phyloP scores from a whole-genome alignment of 805 yeast species.

The Kluyveromyces lactis region DNA sequence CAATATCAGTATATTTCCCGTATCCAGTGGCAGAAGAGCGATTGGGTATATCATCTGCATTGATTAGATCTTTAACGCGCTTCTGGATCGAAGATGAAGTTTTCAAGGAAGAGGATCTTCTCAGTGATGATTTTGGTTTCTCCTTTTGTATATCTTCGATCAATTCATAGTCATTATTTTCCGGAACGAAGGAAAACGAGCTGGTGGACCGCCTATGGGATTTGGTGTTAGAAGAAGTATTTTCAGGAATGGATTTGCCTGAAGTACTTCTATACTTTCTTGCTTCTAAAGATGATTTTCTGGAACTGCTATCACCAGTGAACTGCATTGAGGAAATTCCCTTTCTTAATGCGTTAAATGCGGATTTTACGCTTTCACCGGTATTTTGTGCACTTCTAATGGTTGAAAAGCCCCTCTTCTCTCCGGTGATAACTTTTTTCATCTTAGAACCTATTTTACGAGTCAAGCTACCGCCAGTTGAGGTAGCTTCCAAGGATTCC shows the following conservation, averaged over 20 bases:
- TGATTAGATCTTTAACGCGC: constrained; percentile 43
- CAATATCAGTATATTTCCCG: constrained; percentile 57
- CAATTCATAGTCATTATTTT: constrained; percentile 8
- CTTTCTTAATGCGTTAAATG: constrained; percentile 12
- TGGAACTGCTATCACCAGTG: constrained; percentile 6
- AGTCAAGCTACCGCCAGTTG: constrained; percentile 17
- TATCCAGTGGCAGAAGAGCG: constrained; percentile 70
- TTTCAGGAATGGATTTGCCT: neutral
- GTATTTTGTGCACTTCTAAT: constrained; percentile 20
- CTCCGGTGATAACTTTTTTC: constrained; percentile 17
- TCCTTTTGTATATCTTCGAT: constrained; percentile 5
- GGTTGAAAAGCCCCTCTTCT: constrained; percentile 13
- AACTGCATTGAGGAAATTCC: constrained; percentile 10
- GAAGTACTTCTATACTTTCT: constrained; percentile 1
- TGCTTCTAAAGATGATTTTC: neutral
- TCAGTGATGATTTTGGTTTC: constrained; percentile 8
- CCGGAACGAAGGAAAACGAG: constrained; percentile 7
- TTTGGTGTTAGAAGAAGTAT: neutral
- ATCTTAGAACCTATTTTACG: constrained; percentile 12
- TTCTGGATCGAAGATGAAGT: constrained; percentile 37
- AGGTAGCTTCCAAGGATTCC: constrained; percentile 7
- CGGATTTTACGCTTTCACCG: constrained; percentile 18
- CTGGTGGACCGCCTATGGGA: constrained; percentile 3
- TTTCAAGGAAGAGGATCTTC: constrained; percentile 4
- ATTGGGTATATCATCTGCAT: constrained; percentile 30